Conservation (phyloP, 805 yeast genomes). For the Nakazawaea ishiwadae region DNA sequence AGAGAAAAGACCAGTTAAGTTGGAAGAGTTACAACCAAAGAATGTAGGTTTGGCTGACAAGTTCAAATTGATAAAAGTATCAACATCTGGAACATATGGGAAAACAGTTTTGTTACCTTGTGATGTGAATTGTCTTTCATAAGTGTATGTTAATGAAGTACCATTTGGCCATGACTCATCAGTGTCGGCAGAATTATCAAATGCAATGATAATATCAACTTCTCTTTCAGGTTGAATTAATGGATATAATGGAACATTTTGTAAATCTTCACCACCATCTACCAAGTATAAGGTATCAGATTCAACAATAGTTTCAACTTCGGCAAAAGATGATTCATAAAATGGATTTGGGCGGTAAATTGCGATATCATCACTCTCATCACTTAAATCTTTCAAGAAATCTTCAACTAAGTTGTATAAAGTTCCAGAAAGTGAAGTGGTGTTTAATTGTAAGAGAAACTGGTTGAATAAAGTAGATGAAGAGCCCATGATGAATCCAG, state of each 20-base stretch:
- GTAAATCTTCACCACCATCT: slow-evolving; percentile 79
- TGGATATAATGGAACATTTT: slow-evolving; percentile 66
- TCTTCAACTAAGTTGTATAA: slow-evolving; percentile 39
- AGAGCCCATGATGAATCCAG: slow-evolving; percentile 78
- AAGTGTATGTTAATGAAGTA: slow-evolving; percentile 49
- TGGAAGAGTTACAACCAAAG: slow-evolving; percentile 74
- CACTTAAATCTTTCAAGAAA: slow-evolving; percentile 42
- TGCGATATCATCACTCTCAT: slow-evolving; percentile 63
- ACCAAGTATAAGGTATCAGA: slow-evolving; percentile 48
- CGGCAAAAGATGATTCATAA: slow-evolving; percentile 33
- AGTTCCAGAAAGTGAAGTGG: slow-evolving; percentile 44
- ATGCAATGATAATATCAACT: slow-evolving; percentile 62
- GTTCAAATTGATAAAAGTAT: slow-evolving; percentile 54
- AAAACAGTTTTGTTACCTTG: slow-evolving; percentile 59
- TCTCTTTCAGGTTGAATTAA: slow-evolving; percentile 56
- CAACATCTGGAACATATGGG: slow-evolving; percentile 75
- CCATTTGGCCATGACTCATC: slow-evolving; percentile 64
- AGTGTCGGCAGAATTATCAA: slow-evolving; percentile 65
- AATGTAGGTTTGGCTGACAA: slow-evolving; percentile 69
- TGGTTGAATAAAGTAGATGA: slow-evolving; percentile 79
- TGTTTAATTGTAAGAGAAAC: slow-evolving; percentile 51
- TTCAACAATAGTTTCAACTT: slow-evolving; percentile 30
- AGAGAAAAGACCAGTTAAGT: slow-evolving; percentile 40
- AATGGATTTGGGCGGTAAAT: slow-evolving; percentile 71
- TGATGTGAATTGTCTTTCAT: slow-evolving; percentile 39